These are phyloP conservation scores for Aureobasidium sp. DNA, from an alignment of 2,329 filamentous ascomycete species.

Conservation along the genomic window DNA sequence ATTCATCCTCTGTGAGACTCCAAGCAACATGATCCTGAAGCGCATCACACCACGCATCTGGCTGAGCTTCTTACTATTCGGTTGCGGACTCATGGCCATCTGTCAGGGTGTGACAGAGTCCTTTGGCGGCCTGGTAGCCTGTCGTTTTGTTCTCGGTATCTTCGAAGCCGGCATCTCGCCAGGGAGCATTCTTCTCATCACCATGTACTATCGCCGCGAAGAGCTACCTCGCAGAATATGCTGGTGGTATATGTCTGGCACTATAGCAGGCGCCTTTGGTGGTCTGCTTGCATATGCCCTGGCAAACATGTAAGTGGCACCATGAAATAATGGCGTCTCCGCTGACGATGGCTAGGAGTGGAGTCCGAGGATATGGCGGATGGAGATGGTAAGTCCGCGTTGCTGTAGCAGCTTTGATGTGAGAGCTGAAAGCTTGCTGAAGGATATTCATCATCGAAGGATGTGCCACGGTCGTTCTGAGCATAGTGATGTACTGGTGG, in stretches of 20 bases:
- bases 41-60: conserved; percentile 30
- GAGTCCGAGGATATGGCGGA: conserved; percentile 26
- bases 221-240: conserved; percentile 38
- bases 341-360: conserved; percentile 13
- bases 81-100: conserved; percentile 13
- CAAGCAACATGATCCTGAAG: conserved; percentile 32
- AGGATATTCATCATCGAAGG: conserved; percentile 29
- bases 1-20: conserved; percentile 28
- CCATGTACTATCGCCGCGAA: conserved; percentile 37
- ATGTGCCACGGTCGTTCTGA: conserved; percentile 25
- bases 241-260: conserved; percentile 35
- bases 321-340: background rate
- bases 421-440: background rate
- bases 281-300: conserved; percentile 36
- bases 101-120: conserved; percentile 30
- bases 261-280: conserved; percentile 37
- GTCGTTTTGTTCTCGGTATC: conserved; percentile 31
- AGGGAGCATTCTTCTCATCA: conserved; percentile 30
- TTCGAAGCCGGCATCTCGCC: conserved; percentile 36
- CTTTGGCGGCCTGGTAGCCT: conserved; percentile 29
- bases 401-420: too few relatives aligned
- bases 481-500: conserved; percentile 24
- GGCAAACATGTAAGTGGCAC: conserved; percentile 23
- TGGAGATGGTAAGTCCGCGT: conserved; percentile 26
- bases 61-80: conserved; percentile 22